Percentiles rank a stretch among this genome's conserved stretches.
These are phyloP conservation scores for Agaricus blazei DNA, from an alignment of 768 basidiomycete genomes.

Conservation along the genomic window DNA sequence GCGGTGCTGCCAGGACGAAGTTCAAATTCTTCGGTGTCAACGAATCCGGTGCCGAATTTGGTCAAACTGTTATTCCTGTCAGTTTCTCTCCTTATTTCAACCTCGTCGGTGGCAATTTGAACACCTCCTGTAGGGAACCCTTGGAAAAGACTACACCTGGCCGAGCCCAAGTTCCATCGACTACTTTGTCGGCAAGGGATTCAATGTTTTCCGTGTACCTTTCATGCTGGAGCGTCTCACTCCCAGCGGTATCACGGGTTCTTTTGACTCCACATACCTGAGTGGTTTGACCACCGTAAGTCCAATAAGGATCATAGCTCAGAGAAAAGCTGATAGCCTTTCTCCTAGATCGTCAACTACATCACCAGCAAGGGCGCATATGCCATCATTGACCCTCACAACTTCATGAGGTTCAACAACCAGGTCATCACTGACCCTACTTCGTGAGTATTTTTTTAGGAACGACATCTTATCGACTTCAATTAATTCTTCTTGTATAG, in stretches of 20 bases:
- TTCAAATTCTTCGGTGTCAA: slow-evolving; percentile 64
- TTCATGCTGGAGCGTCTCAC: slow-evolving; percentile 55
- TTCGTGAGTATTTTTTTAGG: slow-evolving; percentile 27
- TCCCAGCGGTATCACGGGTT: slow-evolving; percentile 48
- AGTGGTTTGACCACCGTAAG: slow-evolving; percentile 40
- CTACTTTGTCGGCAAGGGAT: slow-evolving; percentile 50
- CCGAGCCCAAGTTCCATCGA: slow-evolving; percentile 38
- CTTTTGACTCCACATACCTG: slow-evolving; percentile 50
- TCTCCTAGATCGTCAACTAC: slow-evolving; percentile 49
- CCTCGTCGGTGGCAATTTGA: background rate
- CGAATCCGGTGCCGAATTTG: slow-evolving; percentile 60
- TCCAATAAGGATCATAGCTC: background rate
- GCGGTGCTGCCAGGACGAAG: slow-evolving; percentile 31
- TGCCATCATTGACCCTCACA: slow-evolving; percentile 57
- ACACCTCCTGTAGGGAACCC: slow-evolving; percentile 22
- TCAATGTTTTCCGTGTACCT: slow-evolving; percentile 60
- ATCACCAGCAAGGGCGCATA: slow-evolving; percentile 57
- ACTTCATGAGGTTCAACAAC: slow-evolving; percentile 56
- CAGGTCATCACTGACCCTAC: slow-evolving; percentile 43
- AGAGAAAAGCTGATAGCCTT: background rate
- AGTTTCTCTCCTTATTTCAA: slow-evolving; percentile 8
- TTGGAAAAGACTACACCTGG: slow-evolving; percentile 46
- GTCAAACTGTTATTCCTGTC: slow-evolving; percentile 43
- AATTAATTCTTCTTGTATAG: slow-evolving; percentile 16
- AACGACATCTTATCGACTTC: background rate